Evolutionary conservation across 768 basidiomycete genomes (phyloP).

Genomic region (Suillus spraguei): DNA sequence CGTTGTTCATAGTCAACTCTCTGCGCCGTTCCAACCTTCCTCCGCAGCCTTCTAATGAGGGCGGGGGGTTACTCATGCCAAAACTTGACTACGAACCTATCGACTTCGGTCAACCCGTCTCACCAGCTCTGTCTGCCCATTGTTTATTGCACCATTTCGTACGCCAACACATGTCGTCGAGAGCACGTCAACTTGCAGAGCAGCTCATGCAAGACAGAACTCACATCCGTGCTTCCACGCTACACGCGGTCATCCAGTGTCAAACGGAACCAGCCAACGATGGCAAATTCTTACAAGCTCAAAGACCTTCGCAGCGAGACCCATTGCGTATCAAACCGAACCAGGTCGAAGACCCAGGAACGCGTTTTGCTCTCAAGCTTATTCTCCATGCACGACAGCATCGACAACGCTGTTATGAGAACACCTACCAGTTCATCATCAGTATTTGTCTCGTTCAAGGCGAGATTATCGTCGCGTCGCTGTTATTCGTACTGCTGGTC

Average conservation of each 20-base stretch:
- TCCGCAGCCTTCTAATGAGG: conserved; percentile 8
- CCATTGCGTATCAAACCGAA: conserved; percentile 34
- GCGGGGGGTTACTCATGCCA: conserved; percentile 28
- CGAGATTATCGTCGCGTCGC: conserved; percentile 75
- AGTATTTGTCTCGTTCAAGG: conserved; percentile 72
- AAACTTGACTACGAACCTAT: conserved; percentile 42
- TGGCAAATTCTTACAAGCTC: conserved; percentile 18
- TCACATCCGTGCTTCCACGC: conserved; percentile 47
- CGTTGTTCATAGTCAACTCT: conserved; percentile 60
- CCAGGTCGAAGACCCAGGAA: conserved; percentile 40
- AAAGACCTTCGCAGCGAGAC: conserved; percentile 17
- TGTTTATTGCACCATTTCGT: conserved; percentile 65
- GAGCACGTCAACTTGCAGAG: conserved; percentile 51
- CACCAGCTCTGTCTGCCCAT: conserved; percentile 65
- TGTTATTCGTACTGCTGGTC: conserved; percentile 66
- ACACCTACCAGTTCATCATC: conserved; percentile 63
- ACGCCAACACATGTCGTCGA: conserved; percentile 47
- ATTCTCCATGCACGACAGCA: conserved; percentile 54
- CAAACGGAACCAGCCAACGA: conserved; percentile 19
- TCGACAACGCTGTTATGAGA: conserved; percentile 55
- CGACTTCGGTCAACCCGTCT: conserved; percentile 50
- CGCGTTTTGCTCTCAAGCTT: conserved; percentile 55
- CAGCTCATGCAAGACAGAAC: conserved; percentile 58
- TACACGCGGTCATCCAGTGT: conserved; percentile 45
- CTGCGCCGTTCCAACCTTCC: conserved; percentile 42